A percentile compares a stretch with the other conserved stretches of the same genome.
Conservation (phyloP, 306 rosid genomes). For the Nissolia schottii region DNA sequence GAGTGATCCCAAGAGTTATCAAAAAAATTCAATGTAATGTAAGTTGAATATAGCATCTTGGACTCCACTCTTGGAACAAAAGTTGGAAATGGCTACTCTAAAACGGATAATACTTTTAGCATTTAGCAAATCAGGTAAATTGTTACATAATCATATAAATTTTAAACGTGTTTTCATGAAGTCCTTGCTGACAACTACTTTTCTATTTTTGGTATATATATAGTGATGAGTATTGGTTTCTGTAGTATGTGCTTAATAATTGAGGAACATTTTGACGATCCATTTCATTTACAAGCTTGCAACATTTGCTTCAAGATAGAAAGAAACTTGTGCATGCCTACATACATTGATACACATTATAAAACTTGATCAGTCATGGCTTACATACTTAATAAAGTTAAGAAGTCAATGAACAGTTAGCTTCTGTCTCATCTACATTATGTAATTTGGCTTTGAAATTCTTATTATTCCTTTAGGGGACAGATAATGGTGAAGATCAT, state of each 20-base stretch:
- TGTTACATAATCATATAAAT: neutral
- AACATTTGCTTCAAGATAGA: neutral
- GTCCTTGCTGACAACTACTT: neutral
- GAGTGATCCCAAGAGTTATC: conserved; percentile 4
- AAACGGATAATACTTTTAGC: neutral
- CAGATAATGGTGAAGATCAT: neutral
- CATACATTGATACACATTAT: neutral
- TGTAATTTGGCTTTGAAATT: neutral
- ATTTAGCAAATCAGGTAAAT: neutral
- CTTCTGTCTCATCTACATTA: neutral
- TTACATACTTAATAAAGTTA: conserved; percentile 1
- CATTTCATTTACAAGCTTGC: conserved; percentile 7
- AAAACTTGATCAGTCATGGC: neutral
- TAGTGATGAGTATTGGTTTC: neutral
- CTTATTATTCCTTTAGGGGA: neutral
- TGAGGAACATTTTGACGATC: neutral
- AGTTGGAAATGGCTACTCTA: neutral
- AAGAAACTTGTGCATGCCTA: neutral
- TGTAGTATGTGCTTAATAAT: neutral
- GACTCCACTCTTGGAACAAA: neutral
- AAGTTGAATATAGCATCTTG: neutral
- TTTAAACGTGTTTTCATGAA: neutral
- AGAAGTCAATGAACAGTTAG: conserved; percentile 5
- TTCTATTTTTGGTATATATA: neutral
- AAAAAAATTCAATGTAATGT: neutral